Conservation (phyloP, 169 alveolate species). For the Cryptosporidium meleagridis region DNA sequence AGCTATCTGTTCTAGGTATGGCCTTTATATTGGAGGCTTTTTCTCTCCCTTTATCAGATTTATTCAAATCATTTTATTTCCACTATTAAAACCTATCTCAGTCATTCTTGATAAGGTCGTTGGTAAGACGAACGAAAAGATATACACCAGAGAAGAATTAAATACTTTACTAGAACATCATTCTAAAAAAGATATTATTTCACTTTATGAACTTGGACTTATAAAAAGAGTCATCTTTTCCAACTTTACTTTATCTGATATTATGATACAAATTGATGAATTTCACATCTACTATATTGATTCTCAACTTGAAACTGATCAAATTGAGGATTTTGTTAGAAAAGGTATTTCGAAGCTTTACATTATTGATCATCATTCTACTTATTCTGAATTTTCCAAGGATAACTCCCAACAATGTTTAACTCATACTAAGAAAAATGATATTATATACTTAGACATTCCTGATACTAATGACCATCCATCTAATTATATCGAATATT, state of each 20-base stretch:
- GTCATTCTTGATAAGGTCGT: slow-evolving; percentile 78
- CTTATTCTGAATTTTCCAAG: not conserved
- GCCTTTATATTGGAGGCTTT: slow-evolving; percentile 86
- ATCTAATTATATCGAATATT: not conserved
- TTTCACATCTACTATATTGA: slow-evolving; percentile 10
- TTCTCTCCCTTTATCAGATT: slow-evolving; percentile 81
- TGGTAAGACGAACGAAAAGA: slow-evolving; percentile 74
- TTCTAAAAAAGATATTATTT: slow-evolving; percentile 5
- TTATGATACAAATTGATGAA: slow-evolving; percentile 30
- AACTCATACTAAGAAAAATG: not conserved
- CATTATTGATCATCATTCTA: not conserved
- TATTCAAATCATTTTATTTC: slow-evolving; percentile 78
- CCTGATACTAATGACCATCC: not conserved
- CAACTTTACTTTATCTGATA: not conserved
- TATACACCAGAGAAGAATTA: slow-evolving; percentile 34
- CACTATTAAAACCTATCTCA: slow-evolving; percentile 84
- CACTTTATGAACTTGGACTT: slow-evolving; percentile 21
- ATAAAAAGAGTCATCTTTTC: slow-evolving; percentile 22
- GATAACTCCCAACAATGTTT: not conserved
- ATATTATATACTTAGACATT: slow-evolving; percentile 27
- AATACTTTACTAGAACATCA: slow-evolving; percentile 32
- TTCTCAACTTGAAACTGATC: not conserved
- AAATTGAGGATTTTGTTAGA: not conserved
- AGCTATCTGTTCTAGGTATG: slow-evolving; percentile 87
- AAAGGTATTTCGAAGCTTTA: slow-evolving; percentile 24